A percentile compares a stretch with the other conserved stretches of the same genome.
Evolutionary conservation across 495 filamentous ascomycete genomes (phyloP).

Genomic region (Cercophora newfieldiana): DNA sequence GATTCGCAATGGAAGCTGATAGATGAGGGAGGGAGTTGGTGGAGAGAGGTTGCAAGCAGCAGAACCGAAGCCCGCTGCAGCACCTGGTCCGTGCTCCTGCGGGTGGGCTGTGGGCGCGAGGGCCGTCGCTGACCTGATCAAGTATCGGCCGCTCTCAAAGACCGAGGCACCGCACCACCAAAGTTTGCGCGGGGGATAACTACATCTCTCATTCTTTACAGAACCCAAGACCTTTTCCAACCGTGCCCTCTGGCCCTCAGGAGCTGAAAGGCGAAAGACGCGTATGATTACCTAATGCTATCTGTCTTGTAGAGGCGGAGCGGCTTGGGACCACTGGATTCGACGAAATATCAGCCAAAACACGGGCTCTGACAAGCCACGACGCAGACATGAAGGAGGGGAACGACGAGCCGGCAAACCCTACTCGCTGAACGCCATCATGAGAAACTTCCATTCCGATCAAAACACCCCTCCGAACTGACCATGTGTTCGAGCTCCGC

Average conservation of each 20-base stretch:
- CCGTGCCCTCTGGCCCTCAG: neutral
- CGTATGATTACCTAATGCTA: neutral
- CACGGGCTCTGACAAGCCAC: conserved; percentile 1
- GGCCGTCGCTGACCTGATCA: neutral
- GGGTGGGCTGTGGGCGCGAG: neutral
- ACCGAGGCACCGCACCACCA: neutral
- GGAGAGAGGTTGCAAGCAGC: conserved; percentile 16
- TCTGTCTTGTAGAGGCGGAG: neutral
- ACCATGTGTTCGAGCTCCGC: too few species aligned
- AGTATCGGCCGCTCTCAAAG: neutral
- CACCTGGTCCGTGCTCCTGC: conserved; percentile 10
- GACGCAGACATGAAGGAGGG: neutral
- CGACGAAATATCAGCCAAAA: conserved; percentile 6
- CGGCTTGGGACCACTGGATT: neutral
- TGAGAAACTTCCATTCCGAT: neutral
- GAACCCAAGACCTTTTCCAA: neutral
- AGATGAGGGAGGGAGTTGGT: conserved; percentile 16
- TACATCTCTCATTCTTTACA: neutral
- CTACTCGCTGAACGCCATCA: neutral
- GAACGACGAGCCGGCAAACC: too few species aligned
- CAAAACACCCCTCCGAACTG: too few species aligned
- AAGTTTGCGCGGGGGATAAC: neutral
- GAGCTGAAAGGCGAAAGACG: neutral
- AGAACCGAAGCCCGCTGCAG: conserved; percentile 9
- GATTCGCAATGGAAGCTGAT: conserved; percentile 30